Conservation (phyloP, 2,329 filamentous ascomycete genomes). For the Biscogniauxia marginata region DNA sequence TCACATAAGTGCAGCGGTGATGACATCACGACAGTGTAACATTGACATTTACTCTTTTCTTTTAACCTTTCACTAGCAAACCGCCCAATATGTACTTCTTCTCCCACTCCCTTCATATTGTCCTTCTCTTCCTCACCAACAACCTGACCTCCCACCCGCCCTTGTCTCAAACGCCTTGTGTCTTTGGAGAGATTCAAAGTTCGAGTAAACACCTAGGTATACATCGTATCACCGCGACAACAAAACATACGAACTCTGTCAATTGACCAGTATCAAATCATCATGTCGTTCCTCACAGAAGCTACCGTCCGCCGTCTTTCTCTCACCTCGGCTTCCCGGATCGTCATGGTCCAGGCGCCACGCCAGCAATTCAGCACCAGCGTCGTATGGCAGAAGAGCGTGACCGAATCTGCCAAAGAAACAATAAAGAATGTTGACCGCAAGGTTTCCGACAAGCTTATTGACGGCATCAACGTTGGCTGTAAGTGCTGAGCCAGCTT, state of each 20-base stretch:
- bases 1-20: too few species aligned
- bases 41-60: too few species aligned
- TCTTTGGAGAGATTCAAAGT: too few species aligned
- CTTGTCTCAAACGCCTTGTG: too few species aligned
- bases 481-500: conserved; percentile 40
- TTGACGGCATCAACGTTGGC: conserved; percentile 59
- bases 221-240: not conserved
- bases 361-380: conserved; percentile 54
- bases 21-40: too few species aligned
- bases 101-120: too few species aligned
- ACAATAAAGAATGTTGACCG: conserved; percentile 59
- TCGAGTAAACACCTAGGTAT: too few species aligned
- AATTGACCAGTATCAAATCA: too few species aligned
- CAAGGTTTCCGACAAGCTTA: conserved; percentile 58
- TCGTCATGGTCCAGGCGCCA: conserved; percentile 40
- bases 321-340: conserved; percentile 27
- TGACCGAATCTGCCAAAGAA: conserved; percentile 57
- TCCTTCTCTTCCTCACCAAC: too few species aligned
- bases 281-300: conserved; percentile 56
- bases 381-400: conserved; percentile 44
- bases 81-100: too few species aligned
- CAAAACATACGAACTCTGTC: not conserved
- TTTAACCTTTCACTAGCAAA: too few species aligned
- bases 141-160: too few species aligned
- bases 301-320: conserved; percentile 44